These are phyloP conservation scores for Penicillium paxilli DNA, from an alignment of 495 filamentous ascomycete species.

Conservation along the genomic window DNA sequence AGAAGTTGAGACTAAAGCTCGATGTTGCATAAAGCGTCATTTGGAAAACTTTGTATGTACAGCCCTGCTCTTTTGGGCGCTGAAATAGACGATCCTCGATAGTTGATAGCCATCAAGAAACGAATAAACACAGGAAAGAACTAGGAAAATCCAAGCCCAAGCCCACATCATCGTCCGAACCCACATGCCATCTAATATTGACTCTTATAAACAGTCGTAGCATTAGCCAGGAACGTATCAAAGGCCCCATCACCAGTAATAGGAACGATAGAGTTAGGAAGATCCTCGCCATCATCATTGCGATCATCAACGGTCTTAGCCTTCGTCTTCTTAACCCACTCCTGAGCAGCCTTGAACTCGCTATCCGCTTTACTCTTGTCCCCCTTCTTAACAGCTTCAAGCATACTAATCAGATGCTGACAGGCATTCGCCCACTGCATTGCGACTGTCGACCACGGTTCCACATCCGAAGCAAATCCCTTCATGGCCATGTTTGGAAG, in stretches of 20 bases:
- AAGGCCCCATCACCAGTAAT: slow-evolving; percentile 9
- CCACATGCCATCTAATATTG: not conserved
- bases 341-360: slow-evolving; percentile 10
- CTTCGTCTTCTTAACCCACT: slow-evolving; percentile 17
- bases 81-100: too few species aligned
- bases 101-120: too few species aligned
- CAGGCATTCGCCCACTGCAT: slow-evolving; percentile 14
- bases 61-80: too few species aligned
- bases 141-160: too few species aligned
- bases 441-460: slow-evolving; percentile 13
- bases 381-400: slow-evolving; percentile 5
- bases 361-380: slow-evolving; percentile 8
- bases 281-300: slow-evolving; percentile 5
- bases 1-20: not conserved
- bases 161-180: not conserved
- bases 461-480: slow-evolving; percentile 12
- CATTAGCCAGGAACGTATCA: slow-evolving; percentile 10
- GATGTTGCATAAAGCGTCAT: too few species aligned
- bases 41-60: too few species aligned
- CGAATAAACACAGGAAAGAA: too few species aligned
- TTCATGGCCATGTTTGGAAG: slow-evolving; percentile 15
- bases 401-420: slow-evolving; percentile 16
- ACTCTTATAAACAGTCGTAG: slow-evolving; percentile 11
- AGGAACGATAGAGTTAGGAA: slow-evolving; percentile 14
- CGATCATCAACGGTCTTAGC: slow-evolving; percentile 18